Evolutionary conservation across 768 basidiomycete genomes (phyloP).

Genomic region (Mrakia hoshinonis): DNA sequence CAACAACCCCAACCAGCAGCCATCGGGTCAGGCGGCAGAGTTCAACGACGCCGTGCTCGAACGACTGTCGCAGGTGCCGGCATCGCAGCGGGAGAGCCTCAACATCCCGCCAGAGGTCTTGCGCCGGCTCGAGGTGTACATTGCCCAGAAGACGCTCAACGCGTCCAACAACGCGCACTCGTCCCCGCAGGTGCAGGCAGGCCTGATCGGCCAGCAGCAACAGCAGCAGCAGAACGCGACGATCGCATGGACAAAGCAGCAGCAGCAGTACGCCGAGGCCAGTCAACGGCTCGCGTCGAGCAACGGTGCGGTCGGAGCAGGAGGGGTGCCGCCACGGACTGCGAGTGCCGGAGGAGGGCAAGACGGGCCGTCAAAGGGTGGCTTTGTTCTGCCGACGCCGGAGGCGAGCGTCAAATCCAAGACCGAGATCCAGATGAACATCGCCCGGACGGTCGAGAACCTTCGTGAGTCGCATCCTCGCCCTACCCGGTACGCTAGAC

Average conservation of each 20-base stretch:
- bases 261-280: constrained; percentile 20
- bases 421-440: neutral
- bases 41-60: constrained; percentile 9
- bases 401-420: neutral
- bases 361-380: neutral
- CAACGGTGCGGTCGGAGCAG: neutral
- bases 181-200: neutral
- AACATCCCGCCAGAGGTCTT: constrained; percentile 12
- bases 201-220: neutral
- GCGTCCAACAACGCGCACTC: neutral
- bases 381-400: neutral
- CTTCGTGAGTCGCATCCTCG: neutral
- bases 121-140: constrained; percentile 1
- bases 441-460: neutral
- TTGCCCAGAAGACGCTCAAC: neutral
- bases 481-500: no score
- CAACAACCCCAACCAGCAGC: constrained; percentile 3
- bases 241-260: constrained; percentile 22
- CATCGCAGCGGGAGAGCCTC: neutral
- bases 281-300: neutral
- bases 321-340: neutral
- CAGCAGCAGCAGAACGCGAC: constrained; percentile 21
- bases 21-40: neutral
- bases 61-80: neutral
- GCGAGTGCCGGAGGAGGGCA: constrained; percentile 5